Evolutionary conservation across 2,329 filamentous ascomycete genomes (phyloP).

Genomic region (Ilyonectria sp.): DNA sequence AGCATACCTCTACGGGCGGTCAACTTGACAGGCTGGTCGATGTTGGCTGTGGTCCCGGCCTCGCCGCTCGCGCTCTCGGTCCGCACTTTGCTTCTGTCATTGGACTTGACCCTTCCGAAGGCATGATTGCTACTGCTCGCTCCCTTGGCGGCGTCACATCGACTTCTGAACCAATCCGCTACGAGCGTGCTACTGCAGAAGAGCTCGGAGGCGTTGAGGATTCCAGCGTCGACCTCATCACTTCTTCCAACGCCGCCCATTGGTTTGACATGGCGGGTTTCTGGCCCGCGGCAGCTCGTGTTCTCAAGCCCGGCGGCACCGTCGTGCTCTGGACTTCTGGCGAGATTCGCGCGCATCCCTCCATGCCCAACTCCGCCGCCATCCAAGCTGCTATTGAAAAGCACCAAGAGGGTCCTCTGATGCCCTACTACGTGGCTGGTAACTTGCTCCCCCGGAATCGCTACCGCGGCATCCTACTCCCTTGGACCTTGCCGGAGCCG

Average conservation of each 20-base stretch:
- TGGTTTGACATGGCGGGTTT: conserved; percentile 71
- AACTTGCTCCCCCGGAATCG: conserved; percentile 58
- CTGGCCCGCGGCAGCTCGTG: conserved; percentile 61
- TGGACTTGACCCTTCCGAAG: conserved; percentile 66
- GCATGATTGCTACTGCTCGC: conserved; percentile 67
- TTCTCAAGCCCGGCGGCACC: conserved; percentile 67
- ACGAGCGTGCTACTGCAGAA: conserved; percentile 58
- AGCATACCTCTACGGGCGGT: conserved; percentile 64
- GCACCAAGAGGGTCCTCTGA: conserved; percentile 55
- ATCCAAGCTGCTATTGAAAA: conserved; percentile 59
- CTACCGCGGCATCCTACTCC: conserved; percentile 62
- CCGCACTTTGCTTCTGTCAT: conserved; percentile 61
- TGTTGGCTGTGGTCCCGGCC: conserved; percentile 71
- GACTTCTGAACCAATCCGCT: conserved; percentile 54
- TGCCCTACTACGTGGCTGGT: conserved; percentile 57
- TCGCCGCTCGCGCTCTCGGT: conserved; percentile 61
- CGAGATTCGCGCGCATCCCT: conserved; percentile 46
- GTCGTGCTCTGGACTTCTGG: conserved; percentile 66
- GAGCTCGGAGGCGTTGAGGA: conserved; percentile 55
- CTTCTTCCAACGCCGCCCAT: conserved; percentile 66
- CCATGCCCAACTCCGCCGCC: conserved; percentile 56
- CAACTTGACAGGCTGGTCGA: conserved; percentile 62
- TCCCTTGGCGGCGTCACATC: conserved; percentile 51
- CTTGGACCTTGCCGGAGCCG: conserved; percentile 60
- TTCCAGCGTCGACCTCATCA: conserved; percentile 64